phyloP scores from a whole-genome alignment of 495 filamentous ascomycete genomes.

The Aeminium ludgeri region DNA sequence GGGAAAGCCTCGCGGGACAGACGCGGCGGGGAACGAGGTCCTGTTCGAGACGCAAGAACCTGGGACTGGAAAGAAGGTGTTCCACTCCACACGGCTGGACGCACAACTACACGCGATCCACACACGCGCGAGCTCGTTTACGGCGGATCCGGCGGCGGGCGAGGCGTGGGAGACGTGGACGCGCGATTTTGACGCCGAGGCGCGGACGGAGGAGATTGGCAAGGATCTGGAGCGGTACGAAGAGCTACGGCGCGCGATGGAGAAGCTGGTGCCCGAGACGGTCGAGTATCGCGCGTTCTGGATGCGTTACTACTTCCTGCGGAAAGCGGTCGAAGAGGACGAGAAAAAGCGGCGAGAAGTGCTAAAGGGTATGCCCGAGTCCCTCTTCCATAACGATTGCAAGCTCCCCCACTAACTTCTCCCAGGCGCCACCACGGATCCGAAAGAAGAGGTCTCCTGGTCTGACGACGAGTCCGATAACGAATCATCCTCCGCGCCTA shows the following conservation, averaged over 20 bases:
- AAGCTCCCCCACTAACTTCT: not conserved
- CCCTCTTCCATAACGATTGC: not conserved
- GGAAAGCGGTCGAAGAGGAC: slow-evolving; percentile 88
- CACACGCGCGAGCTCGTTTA: slow-evolving; percentile 67
- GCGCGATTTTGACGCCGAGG: slow-evolving; percentile 59
- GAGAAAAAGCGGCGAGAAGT: slow-evolving; percentile 81
- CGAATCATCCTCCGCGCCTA: slow-evolving; percentile 27
- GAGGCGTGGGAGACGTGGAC: slow-evolving; percentile 60
- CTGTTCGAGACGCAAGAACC: slow-evolving; percentile 80
- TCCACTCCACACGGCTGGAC: slow-evolving; percentile 86
- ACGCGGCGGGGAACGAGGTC: slow-evolving; percentile 27
- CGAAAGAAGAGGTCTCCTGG: slow-evolving; percentile 69
- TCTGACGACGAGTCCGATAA: slow-evolving; percentile 63
- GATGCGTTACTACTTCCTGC: slow-evolving; percentile 88
- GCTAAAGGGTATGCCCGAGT: slow-evolving; percentile 55
- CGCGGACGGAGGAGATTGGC: slow-evolving; percentile 71
- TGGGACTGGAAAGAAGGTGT: slow-evolving; percentile 70
- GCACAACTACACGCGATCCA: slow-evolving; percentile 93
- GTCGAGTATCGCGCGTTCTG: slow-evolving; percentile 84
- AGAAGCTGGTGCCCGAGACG: slow-evolving; percentile 79
- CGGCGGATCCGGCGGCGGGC: slow-evolving; percentile 52
- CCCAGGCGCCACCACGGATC: slow-evolving; percentile 34
- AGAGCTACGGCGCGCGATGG: slow-evolving; percentile 81
- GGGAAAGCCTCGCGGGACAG: slow-evolving; percentile 6
- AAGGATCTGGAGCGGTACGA: slow-evolving; percentile 72